Base-by-base conservation (phyloP, 2,329 filamentous ascomycete genomes). In the Ilyonectria destructans region DNA sequence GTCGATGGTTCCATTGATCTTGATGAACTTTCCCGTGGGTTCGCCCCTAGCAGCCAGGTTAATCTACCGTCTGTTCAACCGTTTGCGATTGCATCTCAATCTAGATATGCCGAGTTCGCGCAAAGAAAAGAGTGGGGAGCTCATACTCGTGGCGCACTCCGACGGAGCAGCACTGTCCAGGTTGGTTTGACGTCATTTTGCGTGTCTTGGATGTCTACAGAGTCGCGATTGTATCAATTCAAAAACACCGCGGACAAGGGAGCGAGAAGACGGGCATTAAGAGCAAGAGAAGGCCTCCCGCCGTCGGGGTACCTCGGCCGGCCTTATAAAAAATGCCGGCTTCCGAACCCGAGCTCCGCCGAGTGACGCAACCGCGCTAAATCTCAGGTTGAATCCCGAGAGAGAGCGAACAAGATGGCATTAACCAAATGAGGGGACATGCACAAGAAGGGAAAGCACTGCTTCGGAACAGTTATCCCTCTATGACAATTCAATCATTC, bases 121-220 rank as follows among this genome's bases (percentile, higher is more conserved):
- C 5, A 3, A 56, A n/a, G 21, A 19, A 2, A 8, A 17, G 33
- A 21, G 26, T 35, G 29, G 23, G 40, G 58, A 10, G 31, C 29
- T 82, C 87, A 76, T 80, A 88, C 87, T 87, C 84, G 72, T 88
- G 86, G 77, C 83, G 85, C 67, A 86, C 80, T 67, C 87, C 87
- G 61, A 84, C 73, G 35, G 82, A 82, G 80, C 88, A 90, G 84
- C 88, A 90, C 61, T 80, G 73, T 62, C 76, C 85, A 13, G 87
- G 86, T 62, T 84, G 82, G 73, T 87, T 82, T 3, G 87, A 89
- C 40, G 87, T 85, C 87, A 89, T 89, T 61, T 49, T 58, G 52
- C 26, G 26, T 55, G 43, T 45, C 56, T n/a, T 58, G 33, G 43
- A 54, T 35, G 35, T 58, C 17, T 23, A 8, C 33, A 31, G 33